These are phyloP conservation scores for Letharia lupina DNA, from an alignment of 495 filamentous ascomycete genomes.

Conservation along the genomic window DNA sequence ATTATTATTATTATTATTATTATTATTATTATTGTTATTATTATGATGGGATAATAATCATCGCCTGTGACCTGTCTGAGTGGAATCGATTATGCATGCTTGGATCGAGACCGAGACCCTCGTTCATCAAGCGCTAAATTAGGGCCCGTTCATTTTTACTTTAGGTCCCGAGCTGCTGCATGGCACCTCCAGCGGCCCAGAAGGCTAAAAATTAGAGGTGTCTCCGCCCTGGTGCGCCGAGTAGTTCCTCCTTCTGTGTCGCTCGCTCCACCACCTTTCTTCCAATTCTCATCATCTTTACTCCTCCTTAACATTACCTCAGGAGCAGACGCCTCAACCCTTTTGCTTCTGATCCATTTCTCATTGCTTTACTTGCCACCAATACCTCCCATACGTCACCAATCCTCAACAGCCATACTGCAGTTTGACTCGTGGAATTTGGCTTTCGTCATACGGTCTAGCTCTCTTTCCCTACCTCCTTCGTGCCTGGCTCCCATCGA, in stretches of 20 bases:
- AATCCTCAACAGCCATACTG: neutral
- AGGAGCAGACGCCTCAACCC: neutral
- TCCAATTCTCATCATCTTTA: neutral
- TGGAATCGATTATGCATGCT: slow-evolving; percentile 2
- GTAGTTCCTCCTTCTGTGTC: slow-evolving; percentile 3
- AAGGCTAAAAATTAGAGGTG: neutral
- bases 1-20: no score
- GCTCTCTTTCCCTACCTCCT: neutral
- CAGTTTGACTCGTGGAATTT: neutral
- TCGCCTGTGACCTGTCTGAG: no score
- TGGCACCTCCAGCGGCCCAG: neutral
- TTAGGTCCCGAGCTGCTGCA: slow-evolving; percentile 5
- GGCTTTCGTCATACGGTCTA: neutral
- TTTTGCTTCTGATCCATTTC: neutral
- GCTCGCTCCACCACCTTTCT: slow-evolving; percentile 1
- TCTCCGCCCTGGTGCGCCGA: slow-evolving; percentile 6
- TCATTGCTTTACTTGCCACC: slow-evolving; percentile 1
- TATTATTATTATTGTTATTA: no score
- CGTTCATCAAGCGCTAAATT: neutral
- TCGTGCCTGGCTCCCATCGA: neutral
- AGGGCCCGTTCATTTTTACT: neutral
- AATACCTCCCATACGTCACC: neutral
- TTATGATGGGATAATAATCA: no score
- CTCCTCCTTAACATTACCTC: neutral
- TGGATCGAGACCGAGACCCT: neutral